A percentile compares a stretch with the other conserved stretches of the same genome.
Conservation (phyloP, 139 green algal species). For the Coelastrella sp. region DNA sequence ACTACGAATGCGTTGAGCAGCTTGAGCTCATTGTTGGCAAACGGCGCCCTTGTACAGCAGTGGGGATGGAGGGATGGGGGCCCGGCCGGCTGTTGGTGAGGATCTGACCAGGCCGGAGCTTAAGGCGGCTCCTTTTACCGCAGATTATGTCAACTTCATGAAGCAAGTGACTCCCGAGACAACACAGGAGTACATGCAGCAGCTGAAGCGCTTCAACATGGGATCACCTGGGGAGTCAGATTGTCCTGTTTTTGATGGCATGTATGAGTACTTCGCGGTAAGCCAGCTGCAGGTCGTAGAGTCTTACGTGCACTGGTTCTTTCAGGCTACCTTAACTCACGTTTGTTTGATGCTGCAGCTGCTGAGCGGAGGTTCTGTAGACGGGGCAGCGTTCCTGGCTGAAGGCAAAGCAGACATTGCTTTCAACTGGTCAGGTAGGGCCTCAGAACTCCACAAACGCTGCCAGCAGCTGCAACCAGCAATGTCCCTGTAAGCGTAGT, state of each 20-base stretch:
- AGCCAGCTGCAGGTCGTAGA: not conserved
- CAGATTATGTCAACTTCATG: slow-evolving; percentile 99
- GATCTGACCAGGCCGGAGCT: not conserved
- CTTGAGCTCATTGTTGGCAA: not conserved
- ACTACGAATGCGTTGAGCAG: not conserved
- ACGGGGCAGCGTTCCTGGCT: slow-evolving; percentile 92
- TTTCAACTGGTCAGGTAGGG: slow-evolving; percentile 94
- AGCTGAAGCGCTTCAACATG: slow-evolving; percentile 98
- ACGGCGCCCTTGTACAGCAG: too few species aligned
- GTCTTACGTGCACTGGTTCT: not conserved
- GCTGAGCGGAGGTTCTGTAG: slow-evolving; percentile 91
- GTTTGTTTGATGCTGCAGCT: slow-evolving; percentile 61
- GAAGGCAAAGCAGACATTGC: slow-evolving; percentile 83
- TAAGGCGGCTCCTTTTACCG: not conserved
- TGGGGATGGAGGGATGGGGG: not conserved
- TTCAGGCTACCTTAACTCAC: not conserved
- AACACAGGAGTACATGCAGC: slow-evolving; percentile 93
- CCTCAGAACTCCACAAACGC: not conserved
- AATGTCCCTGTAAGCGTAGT: too few species aligned
- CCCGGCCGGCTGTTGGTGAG: not conserved
- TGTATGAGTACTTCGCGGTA: slow-evolving; percentile 92
- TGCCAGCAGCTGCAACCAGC: too few species aligned
- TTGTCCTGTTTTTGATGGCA: slow-evolving; percentile 97
- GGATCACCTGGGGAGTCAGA: slow-evolving; percentile 93
- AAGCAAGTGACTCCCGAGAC: slow-evolving; percentile 94